These are phyloP conservation scores for Phytophthora cryptogea DNA, from an alignment of 352 stramenopile species.

Conservation along the genomic window DNA sequence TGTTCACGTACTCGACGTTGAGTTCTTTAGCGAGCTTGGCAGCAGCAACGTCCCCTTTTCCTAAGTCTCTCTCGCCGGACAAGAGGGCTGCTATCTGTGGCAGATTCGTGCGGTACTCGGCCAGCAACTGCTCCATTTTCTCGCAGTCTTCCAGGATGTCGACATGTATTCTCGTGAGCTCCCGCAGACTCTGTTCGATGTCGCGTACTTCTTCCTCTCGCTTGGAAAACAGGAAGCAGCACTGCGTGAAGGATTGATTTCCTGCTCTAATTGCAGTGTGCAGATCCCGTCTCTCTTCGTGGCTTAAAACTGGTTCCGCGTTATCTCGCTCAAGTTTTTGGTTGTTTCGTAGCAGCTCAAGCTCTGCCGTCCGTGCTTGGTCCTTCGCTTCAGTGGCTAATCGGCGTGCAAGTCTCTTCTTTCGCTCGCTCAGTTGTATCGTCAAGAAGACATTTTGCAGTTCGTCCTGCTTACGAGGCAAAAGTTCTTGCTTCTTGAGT, in stretches of 20 bases:
- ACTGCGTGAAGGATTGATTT: constrained; percentile 56
- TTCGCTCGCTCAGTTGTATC: constrained; percentile 70
- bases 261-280: constrained; percentile 39
- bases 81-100: constrained; percentile 56
- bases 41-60: constrained; percentile 49
- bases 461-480: constrained; percentile 60
- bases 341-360: constrained; percentile 53
- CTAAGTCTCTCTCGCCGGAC: constrained; percentile 13
- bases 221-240: constrained; percentile 72
- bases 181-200: constrained; percentile 61
- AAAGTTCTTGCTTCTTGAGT: constrained; percentile 69
- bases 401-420: constrained; percentile 55
- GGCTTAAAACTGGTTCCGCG: constrained; percentile 29
- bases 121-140: constrained; percentile 59
- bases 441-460: constrained; percentile 73
- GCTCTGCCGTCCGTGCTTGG: constrained; percentile 42
- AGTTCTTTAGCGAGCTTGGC: constrained; percentile 58
- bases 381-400: constrained; percentile 61
- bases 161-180: constrained; percentile 71
- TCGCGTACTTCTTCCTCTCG: constrained; percentile 75
- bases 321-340: constrained; percentile 62
- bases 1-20: constrained; percentile 64
- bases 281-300: constrained; percentile 48
- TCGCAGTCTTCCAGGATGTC: constrained; percentile 66
- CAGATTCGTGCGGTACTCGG: constrained; percentile 54